Percentiles rank a stretch among this genome's conserved stretches.
Evolutionary conservation across 371 early-diverging fungal genomes (phyloP).

Genomic region (Rhizopus delemar): DNA sequence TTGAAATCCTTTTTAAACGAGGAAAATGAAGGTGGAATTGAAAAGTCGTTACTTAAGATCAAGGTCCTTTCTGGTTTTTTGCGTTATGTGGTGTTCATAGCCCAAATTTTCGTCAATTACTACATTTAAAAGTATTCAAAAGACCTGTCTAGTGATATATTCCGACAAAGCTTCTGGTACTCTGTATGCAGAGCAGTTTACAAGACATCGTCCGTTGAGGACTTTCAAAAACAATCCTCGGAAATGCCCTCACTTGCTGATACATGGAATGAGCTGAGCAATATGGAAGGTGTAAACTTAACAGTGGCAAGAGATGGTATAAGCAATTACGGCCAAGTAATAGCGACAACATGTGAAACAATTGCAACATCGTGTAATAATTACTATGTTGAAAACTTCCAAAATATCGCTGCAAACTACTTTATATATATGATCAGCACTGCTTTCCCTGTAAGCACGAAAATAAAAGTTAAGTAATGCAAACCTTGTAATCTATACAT

Average conservation of each 20-base stretch:
- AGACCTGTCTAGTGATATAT: neutral
- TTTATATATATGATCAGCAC: slow-evolving; percentile 1
- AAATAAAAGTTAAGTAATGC: neutral
- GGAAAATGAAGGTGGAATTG: slow-evolving; percentile 1
- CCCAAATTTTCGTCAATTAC: neutral
- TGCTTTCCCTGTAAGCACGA: neutral
- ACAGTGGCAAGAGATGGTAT: slow-evolving; percentile 6
- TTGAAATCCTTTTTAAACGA: neutral
- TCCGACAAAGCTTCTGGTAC: slow-evolving; percentile 6
- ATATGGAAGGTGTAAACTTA: slow-evolving; percentile 3
- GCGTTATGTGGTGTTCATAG: slow-evolving; percentile 3
- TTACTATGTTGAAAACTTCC: slow-evolving; percentile 8
- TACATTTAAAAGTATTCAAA: slow-evolving; percentile 3
- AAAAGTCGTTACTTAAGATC: slow-evolving; percentile 3
- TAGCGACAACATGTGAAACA: slow-evolving; percentile 8
- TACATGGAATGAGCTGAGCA: slow-evolving; percentile 6
- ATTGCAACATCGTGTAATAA: slow-evolving; percentile 10
- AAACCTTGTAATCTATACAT: neutral
- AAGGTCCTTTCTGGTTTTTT: slow-evolving; percentile 4
- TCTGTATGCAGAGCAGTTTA: slow-evolving; percentile 7
- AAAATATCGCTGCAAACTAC: slow-evolving; percentile 4
- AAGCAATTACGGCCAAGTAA: slow-evolving; percentile 7
- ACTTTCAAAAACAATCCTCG: slow-evolving; percentile 2
- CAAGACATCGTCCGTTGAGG: slow-evolving; percentile 2
- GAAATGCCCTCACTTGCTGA: neutral